These are phyloP conservation scores for Blastobotrys mokoenaii DNA, from an alignment of 805 yeast genomes.

Conservation along the genomic window DNA sequence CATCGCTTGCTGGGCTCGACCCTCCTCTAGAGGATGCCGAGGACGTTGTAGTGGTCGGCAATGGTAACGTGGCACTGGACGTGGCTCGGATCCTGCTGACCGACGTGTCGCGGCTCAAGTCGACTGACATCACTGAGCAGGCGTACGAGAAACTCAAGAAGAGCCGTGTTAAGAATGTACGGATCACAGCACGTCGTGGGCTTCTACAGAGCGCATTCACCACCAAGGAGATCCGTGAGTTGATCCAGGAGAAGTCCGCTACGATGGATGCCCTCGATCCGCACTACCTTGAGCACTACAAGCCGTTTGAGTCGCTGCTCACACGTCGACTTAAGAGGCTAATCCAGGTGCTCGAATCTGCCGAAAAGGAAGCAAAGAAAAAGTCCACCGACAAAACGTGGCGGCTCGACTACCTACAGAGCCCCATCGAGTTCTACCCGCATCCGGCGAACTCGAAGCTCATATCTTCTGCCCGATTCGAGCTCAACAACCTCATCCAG, in stretches of 20 bases:
- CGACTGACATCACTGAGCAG: constrained; percentile 62
- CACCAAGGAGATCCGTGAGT: constrained; percentile 83
- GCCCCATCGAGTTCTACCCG: constrained; percentile 48
- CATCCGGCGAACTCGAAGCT: constrained; percentile 29
- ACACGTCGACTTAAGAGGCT: constrained; percentile 58
- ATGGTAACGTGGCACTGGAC: constrained; percentile 94
- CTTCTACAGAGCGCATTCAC: constrained; percentile 76
- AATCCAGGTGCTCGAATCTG: constrained; percentile 52
- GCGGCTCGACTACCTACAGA: constrained; percentile 60
- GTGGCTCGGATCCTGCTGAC: constrained; percentile 72
- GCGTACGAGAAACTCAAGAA: constrained; percentile 48
- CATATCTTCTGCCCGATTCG: constrained; percentile 41
- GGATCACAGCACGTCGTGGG: constrained; percentile 81
- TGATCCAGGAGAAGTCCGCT: constrained; percentile 53
- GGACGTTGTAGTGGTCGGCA: constrained; percentile 79
- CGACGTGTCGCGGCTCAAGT: constrained; percentile 45
- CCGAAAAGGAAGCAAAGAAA: constrained; percentile 21
- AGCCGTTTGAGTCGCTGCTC: constrained; percentile 26
- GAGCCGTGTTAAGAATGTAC: constrained; percentile 54
- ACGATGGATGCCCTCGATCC: constrained; percentile 41
- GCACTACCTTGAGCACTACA: constrained; percentile 25
- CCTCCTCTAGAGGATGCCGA: constrained; percentile 57
- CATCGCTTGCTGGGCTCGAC: constrained; percentile 41
- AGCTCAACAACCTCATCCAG: constrained; percentile 36
- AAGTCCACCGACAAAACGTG: constrained; percentile 34